A percentile compares a stretch with the other conserved stretches of the same genome.
Conservation (phyloP, 345 rosid genomes). For the Heritiera fomes region DNA sequence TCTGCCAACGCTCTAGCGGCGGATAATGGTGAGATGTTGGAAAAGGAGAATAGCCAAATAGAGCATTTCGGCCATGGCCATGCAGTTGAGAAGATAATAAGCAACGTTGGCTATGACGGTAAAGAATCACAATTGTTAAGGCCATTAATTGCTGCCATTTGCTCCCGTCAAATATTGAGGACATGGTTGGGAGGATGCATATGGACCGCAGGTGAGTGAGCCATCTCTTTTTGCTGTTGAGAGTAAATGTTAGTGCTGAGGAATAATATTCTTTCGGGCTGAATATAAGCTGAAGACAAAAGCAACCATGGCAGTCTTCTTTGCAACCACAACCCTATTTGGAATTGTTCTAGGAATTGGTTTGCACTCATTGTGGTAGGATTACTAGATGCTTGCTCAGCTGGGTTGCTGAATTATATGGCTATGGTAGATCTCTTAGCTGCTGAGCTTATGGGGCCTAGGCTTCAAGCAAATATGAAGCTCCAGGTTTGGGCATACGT, state of each 20-base stretch:
- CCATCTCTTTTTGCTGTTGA: background rate
- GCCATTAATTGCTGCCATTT: constrained; percentile 73
- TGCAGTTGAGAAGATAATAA: background rate
- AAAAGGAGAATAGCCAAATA: background rate
- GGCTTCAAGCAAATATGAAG: constrained; percentile 60
- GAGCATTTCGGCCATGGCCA: background rate
- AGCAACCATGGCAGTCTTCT: constrained; percentile 57
- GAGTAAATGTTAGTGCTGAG: background rate
- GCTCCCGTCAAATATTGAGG: constrained; percentile 89
- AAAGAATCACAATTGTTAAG: constrained; percentile 3
- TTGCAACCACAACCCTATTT: constrained; percentile 68
- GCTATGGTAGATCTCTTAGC: constrained; percentile 76
- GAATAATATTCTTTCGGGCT: constrained; percentile 32
- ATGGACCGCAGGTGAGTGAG: constrained; percentile 42
- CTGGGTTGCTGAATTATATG: constrained; percentile 78
- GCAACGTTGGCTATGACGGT: background rate
- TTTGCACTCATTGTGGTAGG: constrained; percentile 62
- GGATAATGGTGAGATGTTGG: background rate
- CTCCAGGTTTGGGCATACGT: constrained; percentile 58
- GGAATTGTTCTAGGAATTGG: constrained; percentile 69
- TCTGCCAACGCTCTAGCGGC: background rate
- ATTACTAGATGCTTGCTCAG: constrained; percentile 64
- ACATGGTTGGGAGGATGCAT: constrained; percentile 90
- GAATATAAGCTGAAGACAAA: constrained; percentile 49
- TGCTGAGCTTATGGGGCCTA: constrained; percentile 69